Evolutionary conservation across 768 basidiomycete genomes (phyloP), one percentile per base, ranked within the genome.

Genomic region (Phaeotremella fagi): DNA sequence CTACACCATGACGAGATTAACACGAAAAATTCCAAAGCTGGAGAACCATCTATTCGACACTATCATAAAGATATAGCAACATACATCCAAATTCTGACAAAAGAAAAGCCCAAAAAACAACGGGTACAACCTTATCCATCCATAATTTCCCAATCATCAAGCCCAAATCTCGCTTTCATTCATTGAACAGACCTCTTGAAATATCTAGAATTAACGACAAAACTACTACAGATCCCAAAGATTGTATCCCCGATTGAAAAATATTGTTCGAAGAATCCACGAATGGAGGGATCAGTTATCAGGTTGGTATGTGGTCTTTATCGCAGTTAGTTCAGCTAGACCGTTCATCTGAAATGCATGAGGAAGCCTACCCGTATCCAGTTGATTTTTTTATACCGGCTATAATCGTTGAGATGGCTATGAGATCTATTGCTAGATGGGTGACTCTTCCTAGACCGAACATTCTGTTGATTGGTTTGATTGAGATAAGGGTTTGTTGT

Each of bases 181-280:
- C 44, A 55, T 27, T 51, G 44, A 4, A 54, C 44, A 28, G 25
- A 55, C 47, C 54, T 33, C 44, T 52, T 60, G 50, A 70, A 70
- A 37, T 66, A 70, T 20, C 49, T 43, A 28, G 68, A 70, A 48
- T 70, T 70, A 31, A 70, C 63, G 24, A 70, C 59, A 33, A 53
- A 61, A 3, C 57, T 59, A 35, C 55, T 57, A 14, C 62, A 50
- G 36, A 61, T 60, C 14, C 60, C 59, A 26, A 61, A 70, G 16
- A 70, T 56, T 7, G 64, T 66, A 33, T 70, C 68, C 27, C 68
- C 68, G 1, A 70, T 29, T 14, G 29, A 31, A 22, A 70, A 66
- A 56, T 70, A 70, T n/a, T 44, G 29, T n/a, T 70, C 60, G 46
- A 70, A 48, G 48, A 70, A 60, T 7, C 35, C 35, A 0, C 68